Conservation (phyloP, 306 rosid species). For the Mimosa pudica region DNA sequence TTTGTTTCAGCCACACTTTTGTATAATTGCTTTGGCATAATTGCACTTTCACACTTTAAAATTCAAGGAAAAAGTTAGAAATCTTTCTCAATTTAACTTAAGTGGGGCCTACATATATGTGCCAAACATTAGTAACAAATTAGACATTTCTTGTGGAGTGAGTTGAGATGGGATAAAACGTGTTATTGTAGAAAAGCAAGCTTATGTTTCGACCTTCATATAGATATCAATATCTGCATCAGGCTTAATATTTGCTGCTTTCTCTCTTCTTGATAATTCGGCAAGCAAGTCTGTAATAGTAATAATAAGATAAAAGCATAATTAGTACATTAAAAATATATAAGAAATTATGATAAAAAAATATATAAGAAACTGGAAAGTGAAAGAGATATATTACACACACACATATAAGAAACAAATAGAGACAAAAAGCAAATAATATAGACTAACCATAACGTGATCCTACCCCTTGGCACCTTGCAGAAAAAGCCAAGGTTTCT, state of each 20-base stretch:
- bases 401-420: background rate
- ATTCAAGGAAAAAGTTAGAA: background rate
- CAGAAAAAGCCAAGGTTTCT: conserved; percentile 60
- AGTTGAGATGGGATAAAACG: background rate
- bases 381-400: too few relatives aligned
- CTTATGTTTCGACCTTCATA: conserved; percentile 45
- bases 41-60: too few relatives aligned
- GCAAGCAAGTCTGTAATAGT: conserved; percentile 39
- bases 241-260: conserved; percentile 46
- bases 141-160: background rate
- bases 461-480: conserved; percentile 67
- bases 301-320: background rate
- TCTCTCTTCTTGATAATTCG: conserved; percentile 57
- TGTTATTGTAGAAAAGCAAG: background rate
- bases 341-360: background rate
- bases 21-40: too few relatives aligned
- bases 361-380: background rate
- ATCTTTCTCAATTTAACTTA: background rate
- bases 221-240: conserved; percentile 49
- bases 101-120: background rate
- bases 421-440: background rate
- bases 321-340: background rate
- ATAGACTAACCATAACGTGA: conserved; percentile 52
- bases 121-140: background rate
- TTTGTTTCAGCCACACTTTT: too few relatives aligned